Percentiles rank a stretch among this genome's conserved stretches.
These are phyloP conservation scores for Psilocybe subaeruginosa DNA, from an alignment of 768 basidiomycete species.

Conservation along the genomic window DNA sequence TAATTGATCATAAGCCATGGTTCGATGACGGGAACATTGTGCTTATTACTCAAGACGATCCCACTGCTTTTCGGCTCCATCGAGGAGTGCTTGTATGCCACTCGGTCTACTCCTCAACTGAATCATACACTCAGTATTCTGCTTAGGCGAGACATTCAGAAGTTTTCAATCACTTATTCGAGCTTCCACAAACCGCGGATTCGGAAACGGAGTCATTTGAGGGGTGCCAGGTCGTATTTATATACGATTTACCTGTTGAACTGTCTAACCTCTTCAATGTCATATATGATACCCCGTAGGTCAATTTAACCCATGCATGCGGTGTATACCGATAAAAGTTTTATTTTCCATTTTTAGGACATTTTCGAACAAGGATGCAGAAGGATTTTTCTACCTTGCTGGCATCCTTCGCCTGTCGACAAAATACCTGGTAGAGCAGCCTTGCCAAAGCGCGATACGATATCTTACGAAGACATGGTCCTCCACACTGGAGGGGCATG, in stretches of 20 bases:
- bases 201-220: constrained; percentile 39
- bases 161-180: constrained; percentile 58
- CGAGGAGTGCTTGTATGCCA: constrained; percentile 42
- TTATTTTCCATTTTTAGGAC: constrained; percentile 25
- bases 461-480: constrained; percentile 55
- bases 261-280: constrained; percentile 54
- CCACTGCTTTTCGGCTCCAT: constrained; percentile 57
- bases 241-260: constrained; percentile 55
- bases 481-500: constrained; percentile 56
- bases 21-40: constrained; percentile 66
- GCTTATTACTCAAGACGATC: constrained; percentile 43
- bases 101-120: background rate
- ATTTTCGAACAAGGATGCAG: constrained; percentile 40
- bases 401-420: constrained; percentile 60
- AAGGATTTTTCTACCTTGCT: constrained; percentile 60
- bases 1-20: constrained; percentile 44
- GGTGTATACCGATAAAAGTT: background rate
- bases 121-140: background rate
- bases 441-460: constrained; percentile 54
- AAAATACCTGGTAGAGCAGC: constrained; percentile 58
- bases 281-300: constrained; percentile 60
- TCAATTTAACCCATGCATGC: constrained; percentile 13
- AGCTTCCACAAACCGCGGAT: constrained; percentile 41
- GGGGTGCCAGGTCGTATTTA: constrained; percentile 51
- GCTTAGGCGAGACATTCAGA: constrained; percentile 56